phyloP scores from a whole-genome alignment of 2,329 filamentous ascomycete species.

The Xylariaceae sp. region DNA sequence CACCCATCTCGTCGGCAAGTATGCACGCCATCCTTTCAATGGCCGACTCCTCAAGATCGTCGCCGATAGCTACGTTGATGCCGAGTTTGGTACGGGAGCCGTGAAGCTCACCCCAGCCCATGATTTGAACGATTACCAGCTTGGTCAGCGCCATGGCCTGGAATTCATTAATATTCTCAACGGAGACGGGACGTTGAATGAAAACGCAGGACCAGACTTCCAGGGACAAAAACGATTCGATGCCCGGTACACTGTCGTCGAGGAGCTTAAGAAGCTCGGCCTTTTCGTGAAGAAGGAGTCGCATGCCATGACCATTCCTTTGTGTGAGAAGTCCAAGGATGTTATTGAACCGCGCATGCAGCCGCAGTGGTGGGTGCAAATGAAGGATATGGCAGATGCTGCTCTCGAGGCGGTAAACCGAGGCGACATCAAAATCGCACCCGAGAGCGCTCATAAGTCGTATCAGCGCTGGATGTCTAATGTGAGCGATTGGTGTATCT shows the following conservation, averaged over 20 bases:
- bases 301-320: slow-evolving; percentile 18
- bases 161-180: slow-evolving; percentile 55
- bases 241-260: slow-evolving; percentile 14
- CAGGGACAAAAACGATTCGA: slow-evolving; percentile 21
- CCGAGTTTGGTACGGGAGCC: slow-evolving; percentile 90
- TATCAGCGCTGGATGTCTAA: slow-evolving; percentile 83
- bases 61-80: slow-evolving; percentile 83
- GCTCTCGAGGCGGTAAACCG: slow-evolving; percentile 76
- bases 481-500: slow-evolving; percentile 92
- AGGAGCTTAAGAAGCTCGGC: slow-evolving; percentile 15
- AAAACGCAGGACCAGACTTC: slow-evolving; percentile 17
- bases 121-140: slow-evolving; percentile 87
- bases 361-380: slow-evolving; percentile 97
- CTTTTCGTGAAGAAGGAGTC: slow-evolving; percentile 19
- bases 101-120: slow-evolving; percentile 96
- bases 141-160: slow-evolving; percentile 59
- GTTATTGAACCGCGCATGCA: slow-evolving; percentile 91
- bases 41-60: slow-evolving; percentile 75
- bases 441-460: slow-evolving; percentile 74
- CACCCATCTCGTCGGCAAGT: slow-evolving; percentile 80
- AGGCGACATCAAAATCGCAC: slow-evolving; percentile 77
- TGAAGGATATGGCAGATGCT: slow-evolving; percentile 60
- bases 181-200: slow-evolving; percentile 19
- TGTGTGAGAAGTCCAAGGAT: slow-evolving; percentile 74
- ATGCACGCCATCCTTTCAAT: slow-evolving; percentile 80